Percentiles rank a stretch among this genome's conserved stretches.
Conservation (phyloP, 495 filamentous ascomycete genomes). For the Aspergillus sparsus region DNA sequence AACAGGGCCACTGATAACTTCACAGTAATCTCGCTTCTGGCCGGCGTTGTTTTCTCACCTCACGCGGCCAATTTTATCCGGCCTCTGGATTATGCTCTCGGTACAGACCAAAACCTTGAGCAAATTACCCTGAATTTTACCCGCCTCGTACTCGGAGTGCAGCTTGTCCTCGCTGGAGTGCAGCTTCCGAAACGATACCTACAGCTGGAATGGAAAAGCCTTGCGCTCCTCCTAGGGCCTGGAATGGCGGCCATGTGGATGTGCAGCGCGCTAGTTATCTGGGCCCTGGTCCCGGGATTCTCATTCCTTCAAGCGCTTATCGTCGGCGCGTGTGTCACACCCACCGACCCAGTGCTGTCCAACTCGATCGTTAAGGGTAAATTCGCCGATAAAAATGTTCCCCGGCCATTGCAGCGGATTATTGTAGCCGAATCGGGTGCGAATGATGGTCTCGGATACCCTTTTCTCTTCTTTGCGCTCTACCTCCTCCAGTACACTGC, state of each 20-base stretch:
- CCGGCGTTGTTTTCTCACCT: slow-evolving; percentile 76
- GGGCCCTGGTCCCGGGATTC: slow-evolving; percentile 73
- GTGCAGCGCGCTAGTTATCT: slow-evolving; percentile 74
- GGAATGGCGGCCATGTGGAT: slow-evolving; percentile 91
- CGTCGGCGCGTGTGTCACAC: slow-evolving; percentile 82
- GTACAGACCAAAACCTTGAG: slow-evolving; percentile 58
- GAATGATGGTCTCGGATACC: slow-evolving; percentile 93
- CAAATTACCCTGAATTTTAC: slow-evolving; percentile 79
- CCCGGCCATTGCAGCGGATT: slow-evolving; percentile 77
- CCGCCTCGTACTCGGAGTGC: slow-evolving; percentile 85
- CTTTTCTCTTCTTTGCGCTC: slow-evolving; percentile 82
- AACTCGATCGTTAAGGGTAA: slow-evolving; percentile 93
- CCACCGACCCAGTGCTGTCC: slow-evolving; percentile 87
- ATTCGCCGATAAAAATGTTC: slow-evolving; percentile 88
- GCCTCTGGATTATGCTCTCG: slow-evolving; percentile 74
- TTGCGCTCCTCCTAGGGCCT: slow-evolving; percentile 77
- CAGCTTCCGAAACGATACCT: slow-evolving; percentile 90
- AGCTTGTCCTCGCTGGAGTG: slow-evolving; percentile 85
- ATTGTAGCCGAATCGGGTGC: slow-evolving; percentile 89
- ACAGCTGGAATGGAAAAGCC: slow-evolving; percentile 73
- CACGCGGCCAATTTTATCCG: slow-evolving; percentile 75
- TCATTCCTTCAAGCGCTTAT: slow-evolving; percentile 75
- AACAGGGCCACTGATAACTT: slow-evolving; percentile 7
- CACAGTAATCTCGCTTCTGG: slow-evolving; percentile 78
- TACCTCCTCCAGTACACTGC: slow-evolving; percentile 78